phyloP scores from a whole-genome alignment of 768 basidiomycete species.

The Chalciporus piperatus region DNA sequence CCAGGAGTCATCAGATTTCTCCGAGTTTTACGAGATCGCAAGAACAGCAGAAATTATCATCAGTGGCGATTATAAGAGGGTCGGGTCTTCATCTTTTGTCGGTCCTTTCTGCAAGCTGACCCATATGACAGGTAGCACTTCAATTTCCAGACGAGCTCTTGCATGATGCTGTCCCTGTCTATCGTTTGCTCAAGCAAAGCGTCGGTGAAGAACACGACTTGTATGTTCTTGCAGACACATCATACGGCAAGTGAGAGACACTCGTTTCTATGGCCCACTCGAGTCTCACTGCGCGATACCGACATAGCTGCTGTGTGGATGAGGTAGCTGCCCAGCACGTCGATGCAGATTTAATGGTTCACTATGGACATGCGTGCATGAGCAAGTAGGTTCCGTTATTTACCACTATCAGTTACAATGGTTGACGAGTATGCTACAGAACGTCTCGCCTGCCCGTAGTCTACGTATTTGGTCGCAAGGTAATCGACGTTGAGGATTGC shows the following conservation, averaged over 20 bases:
- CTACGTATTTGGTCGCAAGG: constrained; percentile 83
- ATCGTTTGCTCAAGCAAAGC: constrained; percentile 55
- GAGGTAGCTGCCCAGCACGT: constrained; percentile 94
- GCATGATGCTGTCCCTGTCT: constrained; percentile 82
- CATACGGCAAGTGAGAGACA: constrained; percentile 79
- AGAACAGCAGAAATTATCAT: constrained; percentile 61
- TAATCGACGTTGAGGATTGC: constrained; percentile 56
- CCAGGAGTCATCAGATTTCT: constrained; percentile 39
- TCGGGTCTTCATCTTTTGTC: constrained; percentile 31
- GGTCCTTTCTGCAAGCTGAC: neutral
- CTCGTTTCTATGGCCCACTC: neutral
- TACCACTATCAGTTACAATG: neutral
- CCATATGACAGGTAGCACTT: constrained; percentile 62
- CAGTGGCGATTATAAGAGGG: constrained; percentile 65
- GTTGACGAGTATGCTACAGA: constrained; percentile 38
- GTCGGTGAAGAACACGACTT: constrained; percentile 52
- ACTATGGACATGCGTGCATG: constrained; percentile 96
- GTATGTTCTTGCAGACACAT: constrained; percentile 95
- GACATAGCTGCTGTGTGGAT: constrained; percentile 85
- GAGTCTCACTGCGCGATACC: neutral
- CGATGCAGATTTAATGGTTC: constrained; percentile 86
- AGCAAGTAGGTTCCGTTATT: constrained; percentile 61
- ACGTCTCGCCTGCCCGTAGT: constrained; percentile 85
- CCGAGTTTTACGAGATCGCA: constrained; percentile 73
- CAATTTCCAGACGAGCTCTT: constrained; percentile 97